Evolutionary conservation across 2,329 filamentous ascomycete species (phyloP).

Genomic region (Blastomyces emzantsi): DNA sequence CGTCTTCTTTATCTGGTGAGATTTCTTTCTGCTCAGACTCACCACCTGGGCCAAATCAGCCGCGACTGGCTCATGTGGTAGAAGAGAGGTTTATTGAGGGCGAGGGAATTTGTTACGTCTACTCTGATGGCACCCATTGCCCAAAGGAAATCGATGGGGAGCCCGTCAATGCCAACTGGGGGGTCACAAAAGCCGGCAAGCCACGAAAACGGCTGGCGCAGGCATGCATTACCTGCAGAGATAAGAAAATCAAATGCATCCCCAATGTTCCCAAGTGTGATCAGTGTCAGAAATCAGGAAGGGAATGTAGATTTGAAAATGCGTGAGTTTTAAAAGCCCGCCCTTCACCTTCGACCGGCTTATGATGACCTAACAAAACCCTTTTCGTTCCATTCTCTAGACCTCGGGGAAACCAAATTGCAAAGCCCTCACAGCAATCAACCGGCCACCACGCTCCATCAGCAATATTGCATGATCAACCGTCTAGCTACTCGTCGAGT

Average conservation of each 20-base stretch:
- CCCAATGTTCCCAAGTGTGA: constrained; percentile 79
- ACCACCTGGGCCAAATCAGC: background rate
- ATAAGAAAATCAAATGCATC: constrained; percentile 98
- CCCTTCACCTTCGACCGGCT: background rate
- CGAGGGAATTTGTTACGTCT: constrained; percentile 75
- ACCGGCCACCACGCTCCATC: background rate
- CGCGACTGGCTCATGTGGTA: constrained; percentile 21
- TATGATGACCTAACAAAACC: constrained; percentile 12
- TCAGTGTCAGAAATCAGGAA: constrained; percentile 85
- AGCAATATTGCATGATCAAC: background rate
- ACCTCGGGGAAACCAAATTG: constrained; percentile 29
- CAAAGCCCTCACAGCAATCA: constrained; percentile 2
- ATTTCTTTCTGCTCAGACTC: constrained; percentile 3
- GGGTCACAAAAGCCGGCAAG: constrained; percentile 88
- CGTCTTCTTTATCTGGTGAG: constrained; percentile 19
- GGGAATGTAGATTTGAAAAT: constrained; percentile 75
- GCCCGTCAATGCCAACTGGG: constrained; percentile 82
- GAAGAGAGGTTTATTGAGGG: constrained; percentile 50
- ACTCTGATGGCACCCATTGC: constrained; percentile 75
- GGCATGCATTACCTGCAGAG: constrained; percentile 84
- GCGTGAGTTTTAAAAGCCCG: constrained; percentile 53
- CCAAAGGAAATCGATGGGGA: constrained; percentile 79
- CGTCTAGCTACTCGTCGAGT: background rate
- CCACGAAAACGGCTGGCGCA: constrained; percentile 84
- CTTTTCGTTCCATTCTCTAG: constrained; percentile 14